Conservation (phyloP, 2,329 filamentous ascomycete species). For the Chaetomiaceae sp. region DNA sequence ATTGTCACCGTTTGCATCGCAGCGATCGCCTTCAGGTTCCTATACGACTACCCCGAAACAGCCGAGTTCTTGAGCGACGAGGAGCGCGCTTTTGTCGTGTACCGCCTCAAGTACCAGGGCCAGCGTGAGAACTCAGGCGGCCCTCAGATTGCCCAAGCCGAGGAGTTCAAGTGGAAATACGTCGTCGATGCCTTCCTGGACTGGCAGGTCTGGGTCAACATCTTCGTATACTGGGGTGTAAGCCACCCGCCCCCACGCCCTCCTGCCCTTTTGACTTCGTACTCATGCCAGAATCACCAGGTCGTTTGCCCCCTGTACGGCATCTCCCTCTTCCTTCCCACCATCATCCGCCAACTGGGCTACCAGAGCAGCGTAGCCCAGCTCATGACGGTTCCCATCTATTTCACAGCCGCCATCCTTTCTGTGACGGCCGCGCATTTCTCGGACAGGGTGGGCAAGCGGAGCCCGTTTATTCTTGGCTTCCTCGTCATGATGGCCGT, state of each 20-base stretch:
- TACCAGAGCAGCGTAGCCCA: conserved; percentile 54
- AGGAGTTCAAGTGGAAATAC: conserved; percentile 70
- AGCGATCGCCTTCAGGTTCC: conserved; percentile 59
- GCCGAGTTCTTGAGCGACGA: conserved; percentile 65
- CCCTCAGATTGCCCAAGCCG: conserved; percentile 53
- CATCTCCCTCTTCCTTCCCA: conserved; percentile 55
- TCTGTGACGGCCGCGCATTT: conserved; percentile 47
- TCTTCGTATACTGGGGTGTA: conserved; percentile 60
- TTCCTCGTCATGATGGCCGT: conserved; percentile 48
- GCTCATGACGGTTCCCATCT: conserved; percentile 57
- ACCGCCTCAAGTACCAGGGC: conserved; percentile 61
- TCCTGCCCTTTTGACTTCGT: not conserved
- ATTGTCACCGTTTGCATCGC: conserved; percentile 48
- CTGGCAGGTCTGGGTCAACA: conserved; percentile 66
- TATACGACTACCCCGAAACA: conserved; percentile 76
- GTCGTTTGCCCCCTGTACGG: conserved; percentile 50
- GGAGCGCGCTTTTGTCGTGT: conserved; percentile 65
- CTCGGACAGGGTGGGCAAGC: conserved; percentile 49
- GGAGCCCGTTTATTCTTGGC: conserved; percentile 49
- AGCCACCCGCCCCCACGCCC: conserved; percentile 34
- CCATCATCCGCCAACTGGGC: conserved; percentile 55
- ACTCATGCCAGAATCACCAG: conserved; percentile 25
- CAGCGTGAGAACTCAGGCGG: conserved; percentile 23
- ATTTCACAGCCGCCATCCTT: conserved; percentile 56
- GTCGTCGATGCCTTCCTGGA: conserved; percentile 67